Evolutionary conservation across 495 filamentous ascomycete genomes (phyloP), one percentile per base, ranked within the genome.

Genomic region (Niebla homalea): DNA sequence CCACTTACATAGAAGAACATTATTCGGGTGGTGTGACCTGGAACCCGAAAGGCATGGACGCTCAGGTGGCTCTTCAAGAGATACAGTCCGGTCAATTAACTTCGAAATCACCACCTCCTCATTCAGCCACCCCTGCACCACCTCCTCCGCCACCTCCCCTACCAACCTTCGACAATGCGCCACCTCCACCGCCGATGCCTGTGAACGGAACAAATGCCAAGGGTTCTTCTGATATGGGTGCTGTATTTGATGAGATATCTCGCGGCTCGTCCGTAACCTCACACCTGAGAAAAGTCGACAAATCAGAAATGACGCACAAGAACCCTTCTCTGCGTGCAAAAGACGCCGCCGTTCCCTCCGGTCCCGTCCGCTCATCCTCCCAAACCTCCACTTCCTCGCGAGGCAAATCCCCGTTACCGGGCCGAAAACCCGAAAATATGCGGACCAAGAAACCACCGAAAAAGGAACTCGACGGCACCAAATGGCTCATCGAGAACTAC

Each of bases 401-500:
- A 16, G 75, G 73, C 25, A 93, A 89, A 74, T 88, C 82, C 26
- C 88, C 87, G 1, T 85, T 83, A 4, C 89, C 88, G 8, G 82
- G 77, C 56, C 87, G 84, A 70, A 98, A 98, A 71, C 92, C 92
- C 14, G 84, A 94, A 64, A 86, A 75, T 65, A 86, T 98, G 85
- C 86, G 89, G 20, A 76, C 81, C 14, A 95, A 94, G 72, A 95
- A 89, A 72, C 89, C 87, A 32, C 78, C 87, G 8, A 86, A 82
- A 66, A 94, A 88, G 73, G 87, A 89, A 55, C 76, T 97, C 7
- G 89, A 94, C 53, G 88, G 89, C 52, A 94, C 84, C 65, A 96
- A 96, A 67, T 99, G 93, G 93, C 74, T 84, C 47, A 76, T 98
- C 57, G 92, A 96, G 72, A 89, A 99, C 70, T 94, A 79, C 61